Evolutionary conservation across 176 grass and related monocot genomes (phyloP).

Genomic region (Carex cristatella): DNA sequence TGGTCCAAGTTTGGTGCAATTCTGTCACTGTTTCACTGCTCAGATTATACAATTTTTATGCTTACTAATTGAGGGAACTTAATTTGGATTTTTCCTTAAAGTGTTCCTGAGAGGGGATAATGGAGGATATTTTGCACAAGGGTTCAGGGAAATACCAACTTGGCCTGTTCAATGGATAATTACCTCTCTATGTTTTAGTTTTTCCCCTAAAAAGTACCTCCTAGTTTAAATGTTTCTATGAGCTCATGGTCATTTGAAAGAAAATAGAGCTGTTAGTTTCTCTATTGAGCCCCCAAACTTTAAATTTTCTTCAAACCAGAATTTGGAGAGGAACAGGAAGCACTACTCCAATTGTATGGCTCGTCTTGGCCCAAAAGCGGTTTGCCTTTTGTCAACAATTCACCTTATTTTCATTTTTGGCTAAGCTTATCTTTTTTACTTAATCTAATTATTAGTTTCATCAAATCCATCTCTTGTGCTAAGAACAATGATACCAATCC

Average conservation of each 20-base stretch:
- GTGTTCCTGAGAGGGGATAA: background rate
- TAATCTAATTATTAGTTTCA: background rate
- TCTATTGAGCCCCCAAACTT: background rate
- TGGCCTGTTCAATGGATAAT: background rate
- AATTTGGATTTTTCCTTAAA: background rate
- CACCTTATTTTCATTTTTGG: background rate
- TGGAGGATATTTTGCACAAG: background rate
- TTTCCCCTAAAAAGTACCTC: background rate
- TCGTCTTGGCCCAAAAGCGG: slow-evolving; percentile 34
- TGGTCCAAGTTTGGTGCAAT: background rate
- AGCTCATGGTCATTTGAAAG: background rate
- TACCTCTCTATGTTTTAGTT: background rate
- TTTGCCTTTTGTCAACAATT: slow-evolving; percentile 18
- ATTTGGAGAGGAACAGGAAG: slow-evolving; percentile 59
- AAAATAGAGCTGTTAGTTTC: background rate
- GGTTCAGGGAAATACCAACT: too few relatives aligned
- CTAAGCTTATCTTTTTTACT: background rate
- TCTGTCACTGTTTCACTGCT: background rate
- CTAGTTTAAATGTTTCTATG: background rate
- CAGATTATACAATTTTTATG: background rate
- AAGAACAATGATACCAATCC: background rate
- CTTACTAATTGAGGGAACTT: background rate
- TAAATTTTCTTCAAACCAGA: slow-evolving; percentile 38
- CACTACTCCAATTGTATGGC: slow-evolving; percentile 76
- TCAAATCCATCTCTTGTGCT: background rate